Base-by-base conservation (phyloP, 768 basidiomycete genomes). In the Leccinum subgranulosum region DNA sequence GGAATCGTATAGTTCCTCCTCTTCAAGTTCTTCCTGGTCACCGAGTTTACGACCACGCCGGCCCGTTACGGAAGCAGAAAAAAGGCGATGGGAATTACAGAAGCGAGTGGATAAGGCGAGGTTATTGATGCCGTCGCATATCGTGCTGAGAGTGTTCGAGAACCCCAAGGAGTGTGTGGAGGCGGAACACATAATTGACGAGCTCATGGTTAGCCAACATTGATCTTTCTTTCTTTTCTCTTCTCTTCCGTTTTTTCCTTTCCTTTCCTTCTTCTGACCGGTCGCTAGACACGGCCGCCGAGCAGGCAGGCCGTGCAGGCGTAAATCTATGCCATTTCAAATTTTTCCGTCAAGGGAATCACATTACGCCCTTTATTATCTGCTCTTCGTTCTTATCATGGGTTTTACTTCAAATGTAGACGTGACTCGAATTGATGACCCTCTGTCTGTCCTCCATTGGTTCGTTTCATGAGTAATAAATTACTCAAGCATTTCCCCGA, bases 111-210 rank as follows among this genome's bases (percentile, higher is more conserved):
- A 83, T 73, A 76, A 73, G 57, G 88, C 88, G 27, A 74, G 88
- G 54, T 76, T 74, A 60, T 71, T 79, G 66, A 81, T 90, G 65
- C 86, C 88, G 5, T 63, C 70, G 29, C 74, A 82, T 60, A 76
- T 90, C 10, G 71, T 75, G 19, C 69, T 92, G 65, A 79, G 88
- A 53, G 69, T 92, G 27, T 93, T 93, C 68, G 79, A 83, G 63
- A 70, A 82, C 43, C 86, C 91, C 10, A 73, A 64, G 60, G 88
- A 93, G 64, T 92, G 90, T 66, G 76, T 80, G 15, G 90, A 92
- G 71, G 81, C 78, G 23, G 73, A 72, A 36, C 72, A 76, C 49
- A 74, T 83, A 56, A 64, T 84, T 51, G 65, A 49, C 17, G 58
- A 34, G 36, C 31, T 67, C 25, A 31, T 29, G 45, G n/a, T 43